Conservation (phyloP, 1,139 yeast genomes). For the Diutina mesorugosa region DNA sequence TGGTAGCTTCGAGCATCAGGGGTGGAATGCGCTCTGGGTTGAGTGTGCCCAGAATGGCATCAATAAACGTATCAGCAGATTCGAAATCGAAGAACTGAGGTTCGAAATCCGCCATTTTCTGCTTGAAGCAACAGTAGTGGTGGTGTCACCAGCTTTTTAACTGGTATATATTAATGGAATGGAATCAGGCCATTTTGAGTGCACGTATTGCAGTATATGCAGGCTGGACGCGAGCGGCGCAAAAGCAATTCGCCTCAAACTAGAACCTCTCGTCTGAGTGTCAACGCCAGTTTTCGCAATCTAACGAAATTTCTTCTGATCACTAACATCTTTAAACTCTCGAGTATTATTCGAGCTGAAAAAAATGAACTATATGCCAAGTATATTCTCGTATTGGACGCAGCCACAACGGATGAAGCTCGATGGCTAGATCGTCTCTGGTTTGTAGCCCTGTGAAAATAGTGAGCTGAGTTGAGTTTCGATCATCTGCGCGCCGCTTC, state of each 20-base stretch:
- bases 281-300: background rate
- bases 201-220: background rate
- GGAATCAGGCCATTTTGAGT: background rate
- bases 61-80: background rate
- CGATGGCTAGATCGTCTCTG: background rate
- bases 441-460: background rate
- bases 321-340: too few relatives aligned
- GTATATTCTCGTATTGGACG: background rate
- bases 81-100: slow-evolving; percentile 1
- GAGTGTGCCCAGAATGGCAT: background rate
- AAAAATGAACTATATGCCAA: too few relatives aligned
- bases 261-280: background rate
- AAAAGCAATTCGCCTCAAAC: background rate
- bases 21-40: background rate
- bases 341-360: too few relatives aligned
- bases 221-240: background rate
- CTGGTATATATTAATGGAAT: background rate
- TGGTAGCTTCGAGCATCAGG: background rate
- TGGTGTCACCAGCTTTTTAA: background rate
- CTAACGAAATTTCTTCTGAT: too few relatives aligned
- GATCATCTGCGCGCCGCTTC: background rate
- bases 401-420: background rate
- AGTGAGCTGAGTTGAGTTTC: background rate
- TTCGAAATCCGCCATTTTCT: slow-evolving; percentile 1
- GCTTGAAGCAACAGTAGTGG: background rate